A percentile compares a stretch with the other conserved stretches of the same genome.
These are phyloP conservation scores for Lodderomyces elongisporus DNA, from an alignment of 1,139 yeast species.

Conservation along the genomic window DNA sequence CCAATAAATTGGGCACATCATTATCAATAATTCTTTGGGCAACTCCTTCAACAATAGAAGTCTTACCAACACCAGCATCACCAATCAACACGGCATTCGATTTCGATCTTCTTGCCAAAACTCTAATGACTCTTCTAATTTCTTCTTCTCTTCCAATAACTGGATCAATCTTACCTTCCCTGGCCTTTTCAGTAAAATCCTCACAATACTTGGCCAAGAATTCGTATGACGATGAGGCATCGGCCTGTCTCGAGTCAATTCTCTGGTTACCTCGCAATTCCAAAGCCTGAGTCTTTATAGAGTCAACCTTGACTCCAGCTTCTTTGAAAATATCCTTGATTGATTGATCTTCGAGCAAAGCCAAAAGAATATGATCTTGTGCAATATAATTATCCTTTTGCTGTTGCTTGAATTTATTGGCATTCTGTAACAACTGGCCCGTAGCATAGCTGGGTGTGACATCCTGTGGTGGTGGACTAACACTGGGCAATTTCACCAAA, in stretches of 20 bases:
- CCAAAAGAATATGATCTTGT: slow-evolving; percentile 87
- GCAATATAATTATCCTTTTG: slow-evolving; percentile 92
- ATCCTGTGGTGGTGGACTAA: slow-evolving; percentile 80
- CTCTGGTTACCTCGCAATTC: slow-evolving; percentile 86
- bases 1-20: slow-evolving; percentile 87
- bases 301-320: slow-evolving; percentile 60
- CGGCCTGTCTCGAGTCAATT: slow-evolving; percentile 93
- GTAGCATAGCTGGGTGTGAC: slow-evolving; percentile 64
- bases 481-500: slow-evolving; percentile 80
- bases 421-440: slow-evolving; percentile 65
- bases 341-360: slow-evolving; percentile 72
- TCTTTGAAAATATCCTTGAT: slow-evolving; percentile 74
- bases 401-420: slow-evolving; percentile 69
- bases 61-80: slow-evolving; percentile 99
- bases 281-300: slow-evolving; percentile 74
- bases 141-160: slow-evolving; percentile 99
- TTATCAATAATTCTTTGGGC: slow-evolving; percentile 95
- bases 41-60: slow-evolving; percentile 96
- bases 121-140: slow-evolving; percentile 89
- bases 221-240: slow-evolving; percentile 78
- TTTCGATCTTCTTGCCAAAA: slow-evolving; percentile 90
- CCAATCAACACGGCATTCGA: slow-evolving; percentile 96
- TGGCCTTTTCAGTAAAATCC: slow-evolving; percentile 88
- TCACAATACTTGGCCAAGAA: slow-evolving; percentile 85
- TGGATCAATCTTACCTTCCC: slow-evolving; percentile 93